phyloP scores from a whole-genome alignment of 2,329 filamentous ascomycete genomes.

The Ascochyta viciae-villosae region DNA sequence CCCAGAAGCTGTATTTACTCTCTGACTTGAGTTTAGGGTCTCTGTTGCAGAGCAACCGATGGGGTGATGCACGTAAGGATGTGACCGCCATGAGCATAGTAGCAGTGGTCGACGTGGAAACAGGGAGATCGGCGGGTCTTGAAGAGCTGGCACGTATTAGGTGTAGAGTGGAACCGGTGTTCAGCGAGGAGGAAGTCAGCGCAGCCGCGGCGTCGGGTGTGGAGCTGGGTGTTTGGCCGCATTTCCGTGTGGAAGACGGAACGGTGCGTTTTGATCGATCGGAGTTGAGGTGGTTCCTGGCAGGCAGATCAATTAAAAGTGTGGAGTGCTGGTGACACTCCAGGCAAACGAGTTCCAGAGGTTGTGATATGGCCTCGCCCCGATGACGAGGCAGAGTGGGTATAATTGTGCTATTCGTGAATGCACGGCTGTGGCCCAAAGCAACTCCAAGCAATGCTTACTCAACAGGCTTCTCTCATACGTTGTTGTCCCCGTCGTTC shows the following conservation, averaged over 20 bases:
- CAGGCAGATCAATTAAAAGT: constrained; percentile 43
- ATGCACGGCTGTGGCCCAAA: constrained; percentile 17
- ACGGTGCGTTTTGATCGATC: constrained; percentile 39
- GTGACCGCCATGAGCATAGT: constrained; percentile 24
- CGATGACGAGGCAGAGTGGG: constrained; percentile 10
- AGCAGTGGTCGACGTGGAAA: constrained; percentile 18
- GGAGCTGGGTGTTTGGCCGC: constrained; percentile 24
- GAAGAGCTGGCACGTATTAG: constrained; percentile 25
- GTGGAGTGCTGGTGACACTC: constrained; percentile 41
- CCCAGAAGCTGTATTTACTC: not conserved
- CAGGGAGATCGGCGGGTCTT: constrained; percentile 19
- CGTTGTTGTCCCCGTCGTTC: constrained; percentile 46
- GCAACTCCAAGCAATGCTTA: constrained; percentile 41
- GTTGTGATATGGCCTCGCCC: not conserved
- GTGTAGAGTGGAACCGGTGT: constrained; percentile 27
- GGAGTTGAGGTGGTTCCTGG: constrained; percentile 40
- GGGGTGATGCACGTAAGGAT: constrained; percentile 5
- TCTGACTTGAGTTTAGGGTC: not conserved
- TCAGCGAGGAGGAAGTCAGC: constrained; percentile 21
- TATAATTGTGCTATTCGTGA: constrained; percentile 19
- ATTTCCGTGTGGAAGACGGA: constrained; percentile 42
- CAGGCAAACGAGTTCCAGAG: not conserved
- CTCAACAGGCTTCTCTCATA: constrained; percentile 30
- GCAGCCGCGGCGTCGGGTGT: constrained; percentile 7
- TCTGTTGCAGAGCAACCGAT: not conserved